Conservation (phyloP, 169 alveolate species). For the Ichthyophthirius multifiliis region DNA sequence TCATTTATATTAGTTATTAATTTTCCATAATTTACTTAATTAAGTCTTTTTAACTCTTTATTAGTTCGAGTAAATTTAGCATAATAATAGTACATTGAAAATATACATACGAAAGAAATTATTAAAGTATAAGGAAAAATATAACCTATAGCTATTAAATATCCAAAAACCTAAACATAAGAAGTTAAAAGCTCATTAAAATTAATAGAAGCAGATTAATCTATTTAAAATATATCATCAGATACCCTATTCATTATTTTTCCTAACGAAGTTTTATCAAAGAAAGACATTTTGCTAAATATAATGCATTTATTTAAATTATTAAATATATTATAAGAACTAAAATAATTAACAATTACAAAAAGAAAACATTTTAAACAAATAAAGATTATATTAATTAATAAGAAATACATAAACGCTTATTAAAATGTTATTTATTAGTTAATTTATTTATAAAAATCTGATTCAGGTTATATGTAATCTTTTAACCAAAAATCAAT, state of each 20-base stretch:
- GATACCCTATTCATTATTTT: slow-evolving; percentile 65
- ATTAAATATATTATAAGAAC: slow-evolving; percentile 45
- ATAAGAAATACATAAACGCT: slow-evolving; percentile 23
- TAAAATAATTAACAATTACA: slow-evolving; percentile 20
- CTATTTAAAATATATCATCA: slow-evolving; percentile 39
- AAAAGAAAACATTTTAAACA: slow-evolving; percentile 17
- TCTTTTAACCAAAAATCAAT: slow-evolving; percentile 56
- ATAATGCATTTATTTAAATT: slow-evolving; percentile 42
- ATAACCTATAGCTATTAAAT: too few species aligned
- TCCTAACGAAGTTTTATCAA: slow-evolving; percentile 81
- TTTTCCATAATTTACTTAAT: slow-evolving; percentile 44
- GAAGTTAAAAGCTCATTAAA: neutral
- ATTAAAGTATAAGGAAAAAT: neutral
- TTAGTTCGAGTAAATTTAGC: slow-evolving; percentile 44
- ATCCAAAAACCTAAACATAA: neutral
- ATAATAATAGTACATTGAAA: slow-evolving; percentile 24
- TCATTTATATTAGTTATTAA: slow-evolving; percentile 35
- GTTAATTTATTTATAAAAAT: slow-evolving; percentile 29
- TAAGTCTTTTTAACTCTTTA: slow-evolving; percentile 53
- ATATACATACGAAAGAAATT: slow-evolving; percentile 23
- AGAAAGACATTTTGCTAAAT: slow-evolving; percentile 40
- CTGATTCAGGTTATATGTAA: slow-evolving; percentile 39
- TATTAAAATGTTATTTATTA: slow-evolving; percentile 27
- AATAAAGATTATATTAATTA: slow-evolving; percentile 19
- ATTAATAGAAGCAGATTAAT: neutral